phyloP scores from a whole-genome alignment of 2,329 filamentous ascomycete genomes.

The Paecilomyces variotii region DNA sequence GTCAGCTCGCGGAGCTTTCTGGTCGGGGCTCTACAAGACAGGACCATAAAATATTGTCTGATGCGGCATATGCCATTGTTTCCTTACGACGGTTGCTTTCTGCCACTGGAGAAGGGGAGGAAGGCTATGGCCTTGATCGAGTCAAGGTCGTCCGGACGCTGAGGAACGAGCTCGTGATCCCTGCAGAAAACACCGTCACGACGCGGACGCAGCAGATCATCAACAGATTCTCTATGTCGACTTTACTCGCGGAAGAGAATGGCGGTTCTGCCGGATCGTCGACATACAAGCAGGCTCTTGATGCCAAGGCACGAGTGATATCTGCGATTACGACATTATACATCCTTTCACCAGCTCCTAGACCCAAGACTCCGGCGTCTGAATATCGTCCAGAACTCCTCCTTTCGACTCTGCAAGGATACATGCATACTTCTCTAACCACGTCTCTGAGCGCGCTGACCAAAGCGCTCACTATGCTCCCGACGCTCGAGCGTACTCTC shows the following conservation, averaged over 20 bases:
- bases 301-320: conserved; percentile 63
- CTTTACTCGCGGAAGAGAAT: conserved; percentile 28
- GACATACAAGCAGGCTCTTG: conserved; percentile 58
- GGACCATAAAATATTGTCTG: conserved; percentile 71
- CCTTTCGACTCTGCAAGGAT: conserved; percentile 68
- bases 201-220: conserved; percentile 69
- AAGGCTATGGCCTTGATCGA: conserved; percentile 66
- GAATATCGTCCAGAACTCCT: conserved; percentile 61
- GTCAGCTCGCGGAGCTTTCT: conserved; percentile 67
- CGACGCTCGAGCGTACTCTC: conserved; percentile 72
- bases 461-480: conserved; percentile 68
- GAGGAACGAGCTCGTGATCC: conserved; percentile 59
- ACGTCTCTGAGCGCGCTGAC: conserved; percentile 68
- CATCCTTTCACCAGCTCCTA: conserved; percentile 63
- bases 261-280: conserved; percentile 20
- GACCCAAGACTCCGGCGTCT: conserved; percentile 37
- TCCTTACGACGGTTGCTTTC: conserved; percentile 66
- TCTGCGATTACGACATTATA: conserved; percentile 73
- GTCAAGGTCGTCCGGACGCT: conserved; percentile 66
- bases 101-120: conserved; percentile 59
- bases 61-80: conserved; percentile 71
- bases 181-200: conserved; percentile 66
- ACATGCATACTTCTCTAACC: conserved; percentile 72
- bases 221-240: conserved; percentile 72
- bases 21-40: conserved; percentile 46